Percentiles rank a stretch among this genome's conserved stretches.
Conservation (phyloP, 768 basidiomycete genomes). For the Boletus patriciae region DNA sequence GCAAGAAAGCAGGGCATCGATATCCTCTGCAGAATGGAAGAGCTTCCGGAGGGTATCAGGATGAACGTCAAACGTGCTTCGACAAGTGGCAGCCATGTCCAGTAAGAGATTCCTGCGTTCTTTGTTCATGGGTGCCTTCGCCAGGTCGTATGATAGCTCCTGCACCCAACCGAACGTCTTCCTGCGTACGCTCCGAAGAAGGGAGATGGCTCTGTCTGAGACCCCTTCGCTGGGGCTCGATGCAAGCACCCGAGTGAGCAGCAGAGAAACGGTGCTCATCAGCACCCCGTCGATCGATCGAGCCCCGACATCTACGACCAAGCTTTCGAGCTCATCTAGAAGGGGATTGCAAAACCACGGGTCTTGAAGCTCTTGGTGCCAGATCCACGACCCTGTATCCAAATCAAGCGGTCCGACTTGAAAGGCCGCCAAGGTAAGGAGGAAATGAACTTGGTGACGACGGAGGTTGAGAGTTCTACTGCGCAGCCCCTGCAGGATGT, state of each 20-base stretch:
- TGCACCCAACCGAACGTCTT: neutral
- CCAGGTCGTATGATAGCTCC: neutral
- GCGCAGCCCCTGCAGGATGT: neutral
- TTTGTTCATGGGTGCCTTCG: neutral
- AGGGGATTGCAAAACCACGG: neutral
- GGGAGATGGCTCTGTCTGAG: neutral
- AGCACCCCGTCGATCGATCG: too few species aligned
- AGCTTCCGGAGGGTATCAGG: neutral
- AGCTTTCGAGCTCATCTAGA: neutral
- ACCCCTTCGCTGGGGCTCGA: neutral
- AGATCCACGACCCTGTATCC: neutral
- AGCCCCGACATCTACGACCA: neutral
- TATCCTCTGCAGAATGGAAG: neutral
- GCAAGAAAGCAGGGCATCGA: neutral
- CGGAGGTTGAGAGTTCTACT: neutral
- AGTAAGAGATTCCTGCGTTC: neutral
- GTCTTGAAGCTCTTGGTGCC: neutral
- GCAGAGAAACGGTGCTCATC: neutral
- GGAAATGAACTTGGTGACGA: neutral
- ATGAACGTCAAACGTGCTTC: neutral
- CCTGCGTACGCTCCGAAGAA: neutral
- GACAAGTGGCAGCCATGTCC: neutral
- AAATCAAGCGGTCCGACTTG: slow-evolving; percentile 25
- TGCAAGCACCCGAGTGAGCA: neutral
- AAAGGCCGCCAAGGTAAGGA: neutral